Percentiles rank a stretch among this genome's conserved stretches.
Conservation (phyloP, 2,329 filamentous ascomycete genomes). For the Blastomyces emzantsi region DNA sequence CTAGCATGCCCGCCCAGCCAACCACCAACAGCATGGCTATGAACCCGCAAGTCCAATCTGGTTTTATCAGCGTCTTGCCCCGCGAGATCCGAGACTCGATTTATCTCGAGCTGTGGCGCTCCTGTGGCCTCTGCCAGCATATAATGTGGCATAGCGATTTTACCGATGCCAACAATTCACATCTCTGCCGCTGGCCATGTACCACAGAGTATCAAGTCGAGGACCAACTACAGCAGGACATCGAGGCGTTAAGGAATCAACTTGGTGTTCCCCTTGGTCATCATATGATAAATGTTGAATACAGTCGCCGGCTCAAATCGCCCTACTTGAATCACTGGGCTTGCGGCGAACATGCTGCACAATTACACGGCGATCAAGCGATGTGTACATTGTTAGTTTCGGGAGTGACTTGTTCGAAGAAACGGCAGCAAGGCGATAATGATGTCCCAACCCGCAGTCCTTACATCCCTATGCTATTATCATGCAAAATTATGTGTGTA, state of each 20-base stretch:
- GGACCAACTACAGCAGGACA: neutral
- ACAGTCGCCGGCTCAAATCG: neutral
- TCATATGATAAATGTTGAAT: neutral
- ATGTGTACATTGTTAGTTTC: neutral
- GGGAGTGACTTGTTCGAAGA: neutral
- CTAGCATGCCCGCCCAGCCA: neutral
- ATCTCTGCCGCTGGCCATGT: neutral
- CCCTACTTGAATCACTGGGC: neutral
- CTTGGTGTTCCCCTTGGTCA: neutral
- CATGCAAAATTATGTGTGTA: neutral
- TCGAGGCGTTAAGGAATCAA: neutral
- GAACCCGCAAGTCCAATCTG: neutral
- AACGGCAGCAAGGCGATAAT: neutral
- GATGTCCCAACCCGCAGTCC: neutral
- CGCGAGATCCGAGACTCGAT: neutral
- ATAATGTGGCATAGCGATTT: neutral
- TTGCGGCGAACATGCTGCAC: neutral
- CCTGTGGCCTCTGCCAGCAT: neutral
- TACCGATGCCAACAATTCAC: neutral
- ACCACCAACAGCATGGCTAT: neutral
- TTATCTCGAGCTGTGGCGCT: neutral
- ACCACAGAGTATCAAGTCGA: neutral
- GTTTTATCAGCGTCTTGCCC: neutral
- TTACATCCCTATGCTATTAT: neutral
- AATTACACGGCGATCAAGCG: neutral